Conservation (phyloP, 1,284 basidiomycete species). For the Irpex lacteus region DNA sequence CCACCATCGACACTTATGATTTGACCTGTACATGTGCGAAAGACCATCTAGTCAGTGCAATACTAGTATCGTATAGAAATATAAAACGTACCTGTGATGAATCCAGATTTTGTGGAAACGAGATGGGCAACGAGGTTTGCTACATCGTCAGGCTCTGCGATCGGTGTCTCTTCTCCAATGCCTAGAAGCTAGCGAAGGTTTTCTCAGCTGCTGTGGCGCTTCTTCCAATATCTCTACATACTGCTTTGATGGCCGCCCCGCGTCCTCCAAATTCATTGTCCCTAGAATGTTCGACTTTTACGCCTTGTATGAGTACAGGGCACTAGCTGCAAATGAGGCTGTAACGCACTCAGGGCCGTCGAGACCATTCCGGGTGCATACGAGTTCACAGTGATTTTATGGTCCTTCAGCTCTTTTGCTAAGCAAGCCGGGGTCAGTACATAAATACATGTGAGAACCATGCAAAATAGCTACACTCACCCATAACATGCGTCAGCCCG, state of each 20-base stretch:
- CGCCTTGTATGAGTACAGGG: neutral
- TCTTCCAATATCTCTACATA: neutral
- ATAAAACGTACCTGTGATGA: neutral
- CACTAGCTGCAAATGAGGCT: neutral
- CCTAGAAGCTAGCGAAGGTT: neutral
- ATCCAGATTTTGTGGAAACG: neutral
- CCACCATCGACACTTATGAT: neutral
- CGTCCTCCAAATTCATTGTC: neutral
- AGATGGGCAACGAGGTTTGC: neutral
- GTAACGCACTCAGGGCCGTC: neutral
- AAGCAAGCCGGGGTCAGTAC: neutral
- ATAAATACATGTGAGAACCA: neutral
- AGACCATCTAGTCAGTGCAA: neutral
- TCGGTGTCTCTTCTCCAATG: neutral
- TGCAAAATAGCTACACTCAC: neutral
- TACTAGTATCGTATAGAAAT: neutral
- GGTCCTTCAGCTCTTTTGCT: slow-evolving; percentile 3
- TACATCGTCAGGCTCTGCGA: neutral
- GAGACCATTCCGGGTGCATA: slow-evolving; percentile 4
- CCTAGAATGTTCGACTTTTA: neutral
- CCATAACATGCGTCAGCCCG: slow-evolving; percentile 28
- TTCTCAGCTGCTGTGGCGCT: neutral
- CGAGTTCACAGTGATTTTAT: slow-evolving; percentile 9
- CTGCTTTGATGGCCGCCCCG: neutral
- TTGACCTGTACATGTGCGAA: neutral